A percentile compares a stretch with the other conserved stretches of the same genome.
phyloP scores from a whole-genome alignment of 31 red algal genomes.

The Odonthalia washingtoniensis region DNA sequence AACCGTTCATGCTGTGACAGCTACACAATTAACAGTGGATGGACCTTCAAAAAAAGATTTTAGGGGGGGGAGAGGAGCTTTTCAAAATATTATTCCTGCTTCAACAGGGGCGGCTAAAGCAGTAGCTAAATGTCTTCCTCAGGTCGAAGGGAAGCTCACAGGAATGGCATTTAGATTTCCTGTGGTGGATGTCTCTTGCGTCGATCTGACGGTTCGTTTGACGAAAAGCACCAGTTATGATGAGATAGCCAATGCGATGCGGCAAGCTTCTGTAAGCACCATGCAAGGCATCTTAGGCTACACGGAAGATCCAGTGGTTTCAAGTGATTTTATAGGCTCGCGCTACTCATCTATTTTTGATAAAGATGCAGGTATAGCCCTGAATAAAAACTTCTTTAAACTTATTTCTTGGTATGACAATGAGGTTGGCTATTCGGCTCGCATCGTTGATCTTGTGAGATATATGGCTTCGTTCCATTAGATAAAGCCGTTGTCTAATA shows the following conservation, averaged over 20 bases:
- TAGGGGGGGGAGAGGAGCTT: conserved; percentile 11
- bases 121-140: conserved; percentile 59
- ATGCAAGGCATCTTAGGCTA: conserved; percentile 48
- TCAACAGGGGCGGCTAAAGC: conserved; percentile 63
- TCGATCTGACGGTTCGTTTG: conserved; percentile 48
- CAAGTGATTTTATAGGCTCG: conserved; percentile 4
- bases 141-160: conserved; percentile 48
- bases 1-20: conserved; percentile 88
- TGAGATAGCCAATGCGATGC: conserved; percentile 32
- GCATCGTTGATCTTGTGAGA: conserved; percentile 76
- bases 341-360: conserved; percentile 38
- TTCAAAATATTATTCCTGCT: conserved; percentile 61
- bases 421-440: conserved; percentile 83
- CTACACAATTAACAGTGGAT: conserved; percentile 79
- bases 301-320: conserved; percentile 16
- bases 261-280: conserved; percentile 7
- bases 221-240: conserved; percentile 41
- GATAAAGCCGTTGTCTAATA: too few relatives aligned
- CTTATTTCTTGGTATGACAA: conserved; percentile 88
- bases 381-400: conserved; percentile 82
- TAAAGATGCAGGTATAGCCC: conserved; percentile 72
- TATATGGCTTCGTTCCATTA: conserved; percentile 45
- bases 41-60: conserved; percentile 71
- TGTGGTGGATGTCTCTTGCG: conserved; percentile 37
- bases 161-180: conserved; percentile 60